These are phyloP conservation scores for Monosporozyma aerobia DNA, from an alignment of 805 yeast genomes.

Conservation along the genomic window DNA sequence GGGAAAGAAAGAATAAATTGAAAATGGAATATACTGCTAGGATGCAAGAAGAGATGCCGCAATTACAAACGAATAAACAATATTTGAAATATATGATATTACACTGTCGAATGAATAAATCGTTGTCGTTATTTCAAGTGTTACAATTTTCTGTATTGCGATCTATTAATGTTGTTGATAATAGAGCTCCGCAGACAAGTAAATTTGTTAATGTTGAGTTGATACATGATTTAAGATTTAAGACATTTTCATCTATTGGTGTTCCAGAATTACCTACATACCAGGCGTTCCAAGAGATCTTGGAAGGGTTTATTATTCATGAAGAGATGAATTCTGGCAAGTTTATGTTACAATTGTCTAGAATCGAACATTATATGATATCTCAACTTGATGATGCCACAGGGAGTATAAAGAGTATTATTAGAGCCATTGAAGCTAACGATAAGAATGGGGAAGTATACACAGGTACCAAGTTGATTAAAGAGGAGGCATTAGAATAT, in stretches of 20 bases:
- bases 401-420: constrained; percentile 9
- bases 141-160: constrained; percentile 26
- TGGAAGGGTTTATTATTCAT: constrained; percentile 14
- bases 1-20: constrained; percentile 38
- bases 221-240: constrained; percentile 54
- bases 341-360: constrained; percentile 11
- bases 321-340: constrained; percentile 10
- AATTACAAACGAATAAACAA: constrained; percentile 22
- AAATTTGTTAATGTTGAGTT: constrained; percentile 23
- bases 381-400: constrained; percentile 13
- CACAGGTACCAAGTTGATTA: constrained; percentile 24
- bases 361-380: constrained; percentile 12
- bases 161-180: constrained; percentile 19
- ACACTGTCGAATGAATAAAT: constrained; percentile 21
- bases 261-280: constrained; percentile 58
- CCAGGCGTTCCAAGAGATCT: constrained; percentile 18
- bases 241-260: constrained; percentile 72
- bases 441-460: constrained; percentile 14
- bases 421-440: constrained; percentile 15
- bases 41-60: constrained; percentile 31
- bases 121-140: constrained; percentile 28
- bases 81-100: constrained; percentile 19
- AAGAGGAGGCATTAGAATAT: constrained; percentile 26
- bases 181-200: constrained; percentile 18
- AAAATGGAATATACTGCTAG: constrained; percentile 29